These are phyloP conservation scores for Hippophae tibetana DNA, from an alignment of 306 rosid genomes.

Conservation along the genomic window DNA sequence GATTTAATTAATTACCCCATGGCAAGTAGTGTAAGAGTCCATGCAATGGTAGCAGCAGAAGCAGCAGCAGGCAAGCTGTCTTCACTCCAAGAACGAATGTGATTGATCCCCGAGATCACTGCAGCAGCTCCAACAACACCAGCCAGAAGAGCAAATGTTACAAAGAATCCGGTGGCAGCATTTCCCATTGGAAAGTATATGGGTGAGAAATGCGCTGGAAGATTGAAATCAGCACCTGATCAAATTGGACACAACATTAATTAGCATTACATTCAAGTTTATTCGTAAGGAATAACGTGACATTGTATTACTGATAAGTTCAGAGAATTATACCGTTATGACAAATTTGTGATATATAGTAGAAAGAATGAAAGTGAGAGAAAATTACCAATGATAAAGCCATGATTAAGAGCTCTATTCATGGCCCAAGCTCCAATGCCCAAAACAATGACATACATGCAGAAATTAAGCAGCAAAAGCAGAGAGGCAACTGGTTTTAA, in stretches of 20 bases:
- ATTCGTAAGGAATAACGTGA: too few relatives aligned
- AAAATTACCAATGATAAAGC: constrained; percentile 62
- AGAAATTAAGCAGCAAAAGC: constrained; percentile 69
- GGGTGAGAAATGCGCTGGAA: constrained; percentile 90
- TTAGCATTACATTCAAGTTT: constrained; percentile 1
- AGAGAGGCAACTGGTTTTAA: constrained; percentile 57
- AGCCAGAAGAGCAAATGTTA: constrained; percentile 67
- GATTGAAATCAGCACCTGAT: constrained; percentile 54
- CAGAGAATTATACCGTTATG: too few relatives aligned
- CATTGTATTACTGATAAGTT: too few relatives aligned
- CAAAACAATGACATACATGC: constrained; percentile 79
- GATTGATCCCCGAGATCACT: constrained; percentile 54
- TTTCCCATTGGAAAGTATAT: constrained; percentile 91
- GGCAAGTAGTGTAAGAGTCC: constrained; percentile 89
- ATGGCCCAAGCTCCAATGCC: constrained; percentile 96
- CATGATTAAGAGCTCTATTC: constrained; percentile 78
- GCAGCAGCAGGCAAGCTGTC: constrained; percentile 83
- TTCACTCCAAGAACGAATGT: constrained; percentile 63
- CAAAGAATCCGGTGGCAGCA: constrained; percentile 96
- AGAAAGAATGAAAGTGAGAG: background rate
- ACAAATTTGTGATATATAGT: too few relatives aligned
- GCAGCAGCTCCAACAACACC: constrained; percentile 85
- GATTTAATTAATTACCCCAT: constrained; percentile 52
- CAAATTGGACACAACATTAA: constrained; percentile 10
- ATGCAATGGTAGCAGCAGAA: constrained; percentile 66